Conservation (phyloP, 2,329 filamentous ascomycete species). For the Sporothrix globosa region DNA sequence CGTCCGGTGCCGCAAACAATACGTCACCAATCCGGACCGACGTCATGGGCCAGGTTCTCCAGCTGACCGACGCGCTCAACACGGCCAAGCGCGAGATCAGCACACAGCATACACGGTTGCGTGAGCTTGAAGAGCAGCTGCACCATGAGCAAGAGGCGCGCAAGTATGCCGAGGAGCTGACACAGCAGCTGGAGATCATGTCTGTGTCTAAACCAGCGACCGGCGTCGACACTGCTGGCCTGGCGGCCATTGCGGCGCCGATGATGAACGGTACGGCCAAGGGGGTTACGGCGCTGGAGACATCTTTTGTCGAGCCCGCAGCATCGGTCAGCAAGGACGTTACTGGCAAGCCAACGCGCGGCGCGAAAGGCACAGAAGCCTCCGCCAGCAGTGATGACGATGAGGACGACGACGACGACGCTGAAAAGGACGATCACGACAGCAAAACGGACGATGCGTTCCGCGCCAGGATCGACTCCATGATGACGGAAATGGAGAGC, state of each 20-base stretch:
- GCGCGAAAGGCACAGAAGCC: background rate
- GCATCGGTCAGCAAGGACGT: background rate
- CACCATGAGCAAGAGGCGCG: slow-evolving; percentile 79
- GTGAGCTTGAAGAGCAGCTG: slow-evolving; percentile 77
- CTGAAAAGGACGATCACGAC: background rate
- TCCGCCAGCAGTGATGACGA: background rate
- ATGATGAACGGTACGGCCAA: slow-evolving; percentile 48
- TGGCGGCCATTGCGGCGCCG: background rate
- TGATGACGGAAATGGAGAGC: slow-evolving; percentile 78
- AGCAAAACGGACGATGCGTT: slow-evolving; percentile 42
- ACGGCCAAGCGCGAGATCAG: slow-evolving; percentile 86
- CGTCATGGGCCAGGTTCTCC: slow-evolving; percentile 72
- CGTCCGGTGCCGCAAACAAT: slow-evolving; percentile 42
- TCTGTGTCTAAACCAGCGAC: background rate
- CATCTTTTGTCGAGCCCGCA: slow-evolving; percentile 51
- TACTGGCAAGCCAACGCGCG: background rate
- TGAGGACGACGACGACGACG: background rate
- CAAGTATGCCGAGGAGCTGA: slow-evolving; percentile 80
- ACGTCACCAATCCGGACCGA: slow-evolving; percentile 64
- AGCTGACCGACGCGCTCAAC: slow-evolving; percentile 81
- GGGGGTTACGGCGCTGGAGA: slow-evolving; percentile 48
- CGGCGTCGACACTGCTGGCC: background rate
- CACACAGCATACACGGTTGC: slow-evolving; percentile 76
- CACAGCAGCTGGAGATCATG: slow-evolving; percentile 62
- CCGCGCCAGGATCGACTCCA: slow-evolving; percentile 72